phyloP scores from a whole-genome alignment of 2,329 filamentous ascomycete genomes.

The Pseudonectria buxi region DNA sequence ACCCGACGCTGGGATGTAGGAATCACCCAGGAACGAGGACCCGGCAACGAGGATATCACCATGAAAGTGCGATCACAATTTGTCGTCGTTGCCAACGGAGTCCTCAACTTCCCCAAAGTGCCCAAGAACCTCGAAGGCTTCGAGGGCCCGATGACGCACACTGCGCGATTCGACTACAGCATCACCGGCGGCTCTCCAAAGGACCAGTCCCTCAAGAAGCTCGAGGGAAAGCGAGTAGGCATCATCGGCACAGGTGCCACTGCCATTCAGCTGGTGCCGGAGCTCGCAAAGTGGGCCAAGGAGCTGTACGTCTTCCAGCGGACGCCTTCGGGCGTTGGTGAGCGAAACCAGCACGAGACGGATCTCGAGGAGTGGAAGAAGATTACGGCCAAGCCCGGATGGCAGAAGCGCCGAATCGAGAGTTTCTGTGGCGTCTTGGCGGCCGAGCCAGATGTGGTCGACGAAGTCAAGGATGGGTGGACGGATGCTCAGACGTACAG shows the following conservation, averaged over 20 bases:
- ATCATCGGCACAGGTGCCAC: constrained; percentile 46
- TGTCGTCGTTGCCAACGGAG: constrained; percentile 32
- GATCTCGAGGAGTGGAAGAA: constrained; percentile 35
- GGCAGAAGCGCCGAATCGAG: constrained; percentile 24
- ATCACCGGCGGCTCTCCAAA: constrained; percentile 34
- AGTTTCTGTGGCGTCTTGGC: neutral
- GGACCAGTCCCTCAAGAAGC: constrained; percentile 34
- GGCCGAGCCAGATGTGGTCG: neutral
- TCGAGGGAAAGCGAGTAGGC: constrained; percentile 41
- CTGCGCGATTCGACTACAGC: constrained; percentile 39
- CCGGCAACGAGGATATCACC: constrained; percentile 13
- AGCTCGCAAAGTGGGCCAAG: constrained; percentile 39
- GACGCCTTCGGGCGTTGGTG: constrained; percentile 39
- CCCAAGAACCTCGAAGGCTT: constrained; percentile 38
- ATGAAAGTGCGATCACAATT: constrained; percentile 33
- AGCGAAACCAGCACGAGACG: constrained; percentile 32
- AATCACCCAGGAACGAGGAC: constrained; percentile 17
- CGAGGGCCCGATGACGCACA: constrained; percentile 37
- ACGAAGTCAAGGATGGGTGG: constrained; percentile 1
- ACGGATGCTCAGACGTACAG: constrained; percentile 26
- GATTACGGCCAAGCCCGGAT: constrained; percentile 34
- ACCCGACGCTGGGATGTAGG: constrained; percentile 15
- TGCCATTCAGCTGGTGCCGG: constrained; percentile 38
- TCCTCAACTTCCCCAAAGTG: constrained; percentile 34
- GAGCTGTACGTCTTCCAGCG: constrained; percentile 51